A percentile compares a stretch with the other conserved stretches of the same genome.
phyloP scores from a whole-genome alignment of 2,329 filamentous ascomycete genomes.

The Curvularia eragrostidis region DNA sequence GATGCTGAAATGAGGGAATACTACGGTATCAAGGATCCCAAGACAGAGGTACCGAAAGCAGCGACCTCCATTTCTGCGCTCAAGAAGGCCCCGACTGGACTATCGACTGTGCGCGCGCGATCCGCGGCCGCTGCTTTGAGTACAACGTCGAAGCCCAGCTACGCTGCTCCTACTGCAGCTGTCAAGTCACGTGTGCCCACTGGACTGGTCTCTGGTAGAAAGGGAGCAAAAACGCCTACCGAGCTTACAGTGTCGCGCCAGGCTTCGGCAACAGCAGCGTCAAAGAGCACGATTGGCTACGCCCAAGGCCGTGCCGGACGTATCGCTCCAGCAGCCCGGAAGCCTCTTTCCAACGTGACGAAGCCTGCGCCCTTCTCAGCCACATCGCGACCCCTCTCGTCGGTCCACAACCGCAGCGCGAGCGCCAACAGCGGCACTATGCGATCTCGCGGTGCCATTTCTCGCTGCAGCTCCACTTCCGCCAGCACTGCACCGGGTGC shows the following conservation, averaged over 20 bases:
- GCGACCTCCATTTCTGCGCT: conserved; percentile 7
- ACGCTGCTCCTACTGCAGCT: conserved; percentile 49
- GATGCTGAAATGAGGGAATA: conserved; percentile 57
- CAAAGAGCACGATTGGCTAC: conserved; percentile 84
- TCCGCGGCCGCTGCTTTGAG: conserved; percentile 55
- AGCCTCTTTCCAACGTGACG: conserved; percentile 47
- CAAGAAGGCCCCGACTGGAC: conserved; percentile 45
- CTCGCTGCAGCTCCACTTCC: conserved; percentile 45
- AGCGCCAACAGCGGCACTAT: conserved; percentile 18
- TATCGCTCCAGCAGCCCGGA: conserved; percentile 49
- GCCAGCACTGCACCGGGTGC: conserved; percentile 36
- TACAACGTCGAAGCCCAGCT: conserved; percentile 43
- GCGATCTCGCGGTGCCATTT: conserved; percentile 31
- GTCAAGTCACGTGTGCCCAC: conserved; percentile 49
- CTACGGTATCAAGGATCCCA: conserved; percentile 36
- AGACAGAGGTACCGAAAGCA: conserved; percentile 36
- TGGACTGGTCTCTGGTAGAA: conserved; percentile 50
- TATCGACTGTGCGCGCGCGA: conserved; percentile 62
- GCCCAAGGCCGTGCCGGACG: conserved; percentile 72
- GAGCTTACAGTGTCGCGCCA: conserved; percentile 63
- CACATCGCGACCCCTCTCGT: conserved; percentile 28
- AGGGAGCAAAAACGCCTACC: conserved; percentile 47
- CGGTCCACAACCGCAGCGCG: conserved; percentile 25
- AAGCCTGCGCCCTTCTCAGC: conserved; percentile 40
- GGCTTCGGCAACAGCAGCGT: conserved; percentile 69